phyloP scores from a whole-genome alignment of 768 basidiomycete genomes.

The Leccinum boreale region DNA sequence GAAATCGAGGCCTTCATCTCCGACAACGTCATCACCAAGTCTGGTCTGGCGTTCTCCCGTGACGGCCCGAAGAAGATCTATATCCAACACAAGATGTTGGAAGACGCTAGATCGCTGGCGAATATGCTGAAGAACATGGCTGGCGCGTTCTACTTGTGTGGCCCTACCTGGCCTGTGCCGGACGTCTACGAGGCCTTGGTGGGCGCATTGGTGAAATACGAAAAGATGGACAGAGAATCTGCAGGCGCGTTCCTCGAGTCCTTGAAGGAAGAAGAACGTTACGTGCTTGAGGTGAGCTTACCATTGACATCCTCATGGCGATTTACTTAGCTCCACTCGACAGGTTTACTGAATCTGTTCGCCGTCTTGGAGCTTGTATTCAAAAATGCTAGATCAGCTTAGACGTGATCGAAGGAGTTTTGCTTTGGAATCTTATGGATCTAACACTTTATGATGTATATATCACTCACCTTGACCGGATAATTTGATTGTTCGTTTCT shows the following conservation, averaged over 20 bases:
- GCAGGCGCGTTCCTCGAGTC: conserved; percentile 85
- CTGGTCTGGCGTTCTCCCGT: conserved; percentile 95
- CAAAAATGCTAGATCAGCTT: background rate
- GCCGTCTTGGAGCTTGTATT: background rate
- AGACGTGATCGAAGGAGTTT: background rate
- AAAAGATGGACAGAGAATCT: conserved; percentile 54
- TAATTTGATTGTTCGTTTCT: background rate
- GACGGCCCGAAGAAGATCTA: conserved; percentile 93
- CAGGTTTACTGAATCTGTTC: conserved; percentile 23
- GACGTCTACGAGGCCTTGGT: conserved; percentile 95
- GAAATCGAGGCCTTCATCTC: conserved; percentile 93
- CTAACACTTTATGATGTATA: background rate
- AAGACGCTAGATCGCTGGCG: conserved; percentile 78
- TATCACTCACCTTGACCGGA: background rate
- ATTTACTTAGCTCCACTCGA: conserved; percentile 1
- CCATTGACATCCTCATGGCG: background rate
- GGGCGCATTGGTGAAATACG: conserved; percentile 70
- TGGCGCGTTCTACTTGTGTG: conserved; percentile 94
- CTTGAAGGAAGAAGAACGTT: conserved; percentile 94
- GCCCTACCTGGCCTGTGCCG: conserved; percentile 99
- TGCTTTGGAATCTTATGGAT: background rate
- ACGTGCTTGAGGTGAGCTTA: conserved; percentile 77
- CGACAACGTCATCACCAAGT: conserved; percentile 80
- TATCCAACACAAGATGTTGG: conserved; percentile 97
- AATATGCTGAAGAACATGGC: conserved; percentile 67